Base-by-base conservation (phyloP, 2,329 filamentous ascomycete species). In the Trichoderma hamatum region DNA sequence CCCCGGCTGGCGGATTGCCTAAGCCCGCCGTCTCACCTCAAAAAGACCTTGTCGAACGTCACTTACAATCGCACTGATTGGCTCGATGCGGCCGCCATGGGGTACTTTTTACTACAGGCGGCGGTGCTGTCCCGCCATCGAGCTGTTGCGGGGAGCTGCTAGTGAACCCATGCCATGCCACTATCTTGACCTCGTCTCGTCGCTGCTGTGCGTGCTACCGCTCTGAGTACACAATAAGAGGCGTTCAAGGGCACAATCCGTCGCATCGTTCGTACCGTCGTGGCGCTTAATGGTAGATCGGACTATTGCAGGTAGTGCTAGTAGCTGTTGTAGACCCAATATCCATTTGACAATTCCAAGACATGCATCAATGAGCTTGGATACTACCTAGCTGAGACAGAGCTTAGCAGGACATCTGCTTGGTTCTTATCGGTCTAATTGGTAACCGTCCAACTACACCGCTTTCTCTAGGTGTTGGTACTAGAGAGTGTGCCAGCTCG, bases 1-100 rank as follows among this genome's bases (percentile, higher is more conserved):
- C 46, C n/a, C 46, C 46, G 46, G 46, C 46, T 49, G n/a, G 19
- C 46, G 46, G 46, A 5, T 21, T 49, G 19, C 21, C 13, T 24
- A 11, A 9, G 46, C 21, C 46, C n/a, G 21, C 46, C 21, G 46
- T 49, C 21, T 49, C n/a, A 49, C n/a, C 21, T 59, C 55, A 30
- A 60, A 60, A 60, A 60, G 21, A 30, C 21, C 61, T 64, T 64
- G 61, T 19, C 9, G 32, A 64, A 64, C 61, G 61, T 49, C 61
- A 64, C 36, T 19, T 28, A 16, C 24, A 26, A 19, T 32, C 10
- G 51, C 32, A 24, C 51, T 55, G 62, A 65, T 65, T 65, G 62
- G 62, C 34, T 55, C 34, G 52, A 43, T 46, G 24, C 24, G 21
- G 14, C 32, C 26, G 34, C 34, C 51, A 65, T 36, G 49, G 62